A percentile compares a stretch with the other conserved stretches of the same genome.
Conservation (phyloP, 208 protist species). For the Trypanosomatidae sp. region DNA sequence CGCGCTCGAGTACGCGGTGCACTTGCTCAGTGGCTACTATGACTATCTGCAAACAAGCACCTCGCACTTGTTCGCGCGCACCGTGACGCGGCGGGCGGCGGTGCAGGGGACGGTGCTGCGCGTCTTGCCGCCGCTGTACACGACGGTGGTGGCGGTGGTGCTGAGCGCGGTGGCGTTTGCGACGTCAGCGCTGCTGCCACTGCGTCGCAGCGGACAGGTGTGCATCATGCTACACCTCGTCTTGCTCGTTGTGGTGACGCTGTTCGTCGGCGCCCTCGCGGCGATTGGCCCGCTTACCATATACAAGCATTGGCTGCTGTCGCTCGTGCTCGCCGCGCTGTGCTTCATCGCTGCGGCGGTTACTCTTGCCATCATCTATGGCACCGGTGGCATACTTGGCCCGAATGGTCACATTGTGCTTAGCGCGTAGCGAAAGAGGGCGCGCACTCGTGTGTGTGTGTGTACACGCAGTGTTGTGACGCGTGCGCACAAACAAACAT, state of each 20-base stretch:
- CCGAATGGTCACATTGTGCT: background rate
- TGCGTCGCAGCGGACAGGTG: slow-evolving; percentile 14
- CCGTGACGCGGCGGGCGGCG: slow-evolving; percentile 14
- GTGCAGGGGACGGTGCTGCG: slow-evolving; percentile 21
- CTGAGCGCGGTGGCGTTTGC: slow-evolving; percentile 19
- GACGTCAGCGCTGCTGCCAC: slow-evolving; percentile 13
- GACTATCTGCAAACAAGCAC: slow-evolving; percentile 50
- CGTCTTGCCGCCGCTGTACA: slow-evolving; percentile 18
- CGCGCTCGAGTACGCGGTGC: slow-evolving; percentile 29
- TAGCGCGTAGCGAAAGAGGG: background rate
- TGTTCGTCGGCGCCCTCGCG: slow-evolving; percentile 14
- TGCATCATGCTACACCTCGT: slow-evolving; percentile 24
- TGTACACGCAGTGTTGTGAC: no score
- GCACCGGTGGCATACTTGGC: background rate
- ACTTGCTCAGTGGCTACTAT: slow-evolving; percentile 32
- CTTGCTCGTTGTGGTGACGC: slow-evolving; percentile 11
- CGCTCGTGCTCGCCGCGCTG: slow-evolving; percentile 1
- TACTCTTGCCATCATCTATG: background rate
- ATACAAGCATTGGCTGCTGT: slow-evolving; percentile 28
- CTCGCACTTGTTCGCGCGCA: slow-evolving; percentile 31
- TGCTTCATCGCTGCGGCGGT: slow-evolving; percentile 1
- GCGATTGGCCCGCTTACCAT: slow-evolving; percentile 15
- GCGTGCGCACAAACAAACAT: no score
- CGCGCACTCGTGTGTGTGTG: no score
- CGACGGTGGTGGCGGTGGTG: slow-evolving; percentile 13